These are phyloP conservation scores for Fusarium multiceps DNA, from an alignment of 2,329 filamentous ascomycete species.

Conservation along the genomic window DNA sequence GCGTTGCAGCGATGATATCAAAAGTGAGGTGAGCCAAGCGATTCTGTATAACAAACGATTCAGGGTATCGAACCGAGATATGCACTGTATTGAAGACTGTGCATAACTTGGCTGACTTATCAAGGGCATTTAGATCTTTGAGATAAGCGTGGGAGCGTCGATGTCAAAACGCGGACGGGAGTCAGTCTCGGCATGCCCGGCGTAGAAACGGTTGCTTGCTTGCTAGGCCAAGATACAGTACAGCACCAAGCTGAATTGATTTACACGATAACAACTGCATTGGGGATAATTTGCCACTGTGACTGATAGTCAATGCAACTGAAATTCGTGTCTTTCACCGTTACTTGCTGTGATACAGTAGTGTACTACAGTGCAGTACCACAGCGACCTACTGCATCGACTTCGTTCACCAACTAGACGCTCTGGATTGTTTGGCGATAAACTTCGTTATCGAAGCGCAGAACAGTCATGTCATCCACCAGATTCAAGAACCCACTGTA, in stretches of 20 bases:
- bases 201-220: slow-evolving; percentile 5
- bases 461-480: not conserved
- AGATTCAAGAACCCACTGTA: slow-evolving; percentile 6
- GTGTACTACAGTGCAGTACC: not conserved
- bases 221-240: slow-evolving; percentile 1
- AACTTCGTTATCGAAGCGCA: not conserved
- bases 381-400: not conserved
- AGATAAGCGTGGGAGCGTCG: slow-evolving; percentile 29
- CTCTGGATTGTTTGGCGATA: not conserved
- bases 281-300: slow-evolving; percentile 29
- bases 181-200: slow-evolving; percentile 29
- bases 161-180: slow-evolving; percentile 1
- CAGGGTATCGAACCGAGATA: slow-evolving; percentile 8
- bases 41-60: not conserved
- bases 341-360: not conserved
- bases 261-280: slow-evolving; percentile 23
- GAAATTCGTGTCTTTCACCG: not conserved
- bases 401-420: not conserved
- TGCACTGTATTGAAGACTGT: slow-evolving; percentile 10
- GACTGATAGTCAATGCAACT: slow-evolving; percentile 2
- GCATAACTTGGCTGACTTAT: not conserved
- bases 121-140: slow-evolving; percentile 21
- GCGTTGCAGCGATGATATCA: slow-evolving; percentile 6
- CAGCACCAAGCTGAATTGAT: slow-evolving; percentile 17
- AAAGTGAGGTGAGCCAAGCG: slow-evolving; percentile 11